Percentiles rank a stretch among this genome's conserved stretches.
Conservation (phyloP, 2,329 filamentous ascomycete genomes). For the Penicillium brasilianum region DNA sequence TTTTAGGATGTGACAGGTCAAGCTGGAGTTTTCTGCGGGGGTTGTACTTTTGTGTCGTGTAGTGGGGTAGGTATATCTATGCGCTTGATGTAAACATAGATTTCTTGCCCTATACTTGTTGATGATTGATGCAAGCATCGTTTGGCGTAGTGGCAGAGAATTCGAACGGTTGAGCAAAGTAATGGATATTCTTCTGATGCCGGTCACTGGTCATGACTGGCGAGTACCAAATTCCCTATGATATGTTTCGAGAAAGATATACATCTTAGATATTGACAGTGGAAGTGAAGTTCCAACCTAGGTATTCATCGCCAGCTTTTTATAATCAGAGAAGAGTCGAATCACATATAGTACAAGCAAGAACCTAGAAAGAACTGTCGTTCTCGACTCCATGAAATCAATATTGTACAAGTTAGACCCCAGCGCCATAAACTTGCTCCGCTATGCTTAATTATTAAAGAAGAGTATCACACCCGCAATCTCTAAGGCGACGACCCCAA, state of each 20-base stretch:
- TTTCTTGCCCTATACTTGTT: neutral
- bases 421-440: conserved; percentile 23
- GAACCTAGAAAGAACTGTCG: neutral
- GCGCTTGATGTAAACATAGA: neutral
- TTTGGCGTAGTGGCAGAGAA: no score
- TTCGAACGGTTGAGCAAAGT: no score
- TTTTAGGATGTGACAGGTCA: conserved; percentile 1
- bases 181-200: no score
- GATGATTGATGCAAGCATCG: no score
- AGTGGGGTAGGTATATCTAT: neutral
- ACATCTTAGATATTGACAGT: neutral
- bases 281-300: no score
- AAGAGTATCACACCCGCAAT: neutral
- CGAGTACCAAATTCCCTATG: no score
- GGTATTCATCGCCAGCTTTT: no score
- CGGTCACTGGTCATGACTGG: no score
- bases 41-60: neutral
- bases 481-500: conserved; percentile 27
- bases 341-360: neutral
- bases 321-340: neutral
- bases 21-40: neutral
- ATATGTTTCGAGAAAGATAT: neutral
- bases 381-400: neutral
- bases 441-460: conserved; percentile 26
- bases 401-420: conserved; percentile 15